Percentiles rank a stretch among this genome's conserved stretches.
These are phyloP conservation scores for Leccinum sublutescens DNA, from an alignment of 768 basidiomycete species.

Conservation along the genomic window DNA sequence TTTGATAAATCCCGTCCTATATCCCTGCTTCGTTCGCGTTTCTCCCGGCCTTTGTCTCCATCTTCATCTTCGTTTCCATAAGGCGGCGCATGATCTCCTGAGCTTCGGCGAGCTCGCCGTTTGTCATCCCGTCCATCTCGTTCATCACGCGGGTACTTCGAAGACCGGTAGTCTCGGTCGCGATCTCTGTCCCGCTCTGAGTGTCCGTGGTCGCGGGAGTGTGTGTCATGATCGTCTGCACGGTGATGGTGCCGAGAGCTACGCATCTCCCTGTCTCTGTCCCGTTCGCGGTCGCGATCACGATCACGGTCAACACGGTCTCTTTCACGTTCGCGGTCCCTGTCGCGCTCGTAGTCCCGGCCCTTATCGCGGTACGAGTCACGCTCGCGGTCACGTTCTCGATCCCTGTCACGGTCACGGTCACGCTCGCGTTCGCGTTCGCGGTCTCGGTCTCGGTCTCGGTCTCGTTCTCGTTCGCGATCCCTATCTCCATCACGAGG, in stretches of 20 bases:
- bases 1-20: slow-evolving; percentile 33
- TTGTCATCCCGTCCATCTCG: slow-evolving; percentile 55
- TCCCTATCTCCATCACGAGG: slow-evolving; percentile 47
- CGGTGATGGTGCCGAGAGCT: slow-evolving; percentile 35
- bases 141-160: slow-evolving; percentile 53
- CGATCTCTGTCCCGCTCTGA: slow-evolving; percentile 36
- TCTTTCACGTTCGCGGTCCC: slow-evolving; percentile 41
- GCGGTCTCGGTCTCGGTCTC: slow-evolving; percentile 28
- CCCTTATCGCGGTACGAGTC: slow-evolving; percentile 31
- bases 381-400: slow-evolving; percentile 21
- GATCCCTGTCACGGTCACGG: slow-evolving; percentile 31
- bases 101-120: slow-evolving; percentile 41
- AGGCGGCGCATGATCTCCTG: slow-evolving; percentile 39
- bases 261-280: slow-evolving; percentile 42
- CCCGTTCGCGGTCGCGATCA: slow-evolving; percentile 40
- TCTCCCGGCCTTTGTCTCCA: slow-evolving; percentile 29
- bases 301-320: slow-evolving; percentile 43
- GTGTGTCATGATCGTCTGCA: slow-evolving; percentile 33
- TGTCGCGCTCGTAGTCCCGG: slow-evolving; percentile 39
- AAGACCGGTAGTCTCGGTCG: slow-evolving; percentile 42
- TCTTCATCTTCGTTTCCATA: slow-evolving; percentile 42
- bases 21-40: slow-evolving; percentile 49
- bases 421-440: slow-evolving; percentile 20
- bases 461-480: slow-evolving; percentile 40
- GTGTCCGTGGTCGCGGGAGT: slow-evolving; percentile 36